phyloP scores from a whole-genome alignment of 2,329 filamentous ascomycete species.

The Curvularia hawaiiensis region DNA sequence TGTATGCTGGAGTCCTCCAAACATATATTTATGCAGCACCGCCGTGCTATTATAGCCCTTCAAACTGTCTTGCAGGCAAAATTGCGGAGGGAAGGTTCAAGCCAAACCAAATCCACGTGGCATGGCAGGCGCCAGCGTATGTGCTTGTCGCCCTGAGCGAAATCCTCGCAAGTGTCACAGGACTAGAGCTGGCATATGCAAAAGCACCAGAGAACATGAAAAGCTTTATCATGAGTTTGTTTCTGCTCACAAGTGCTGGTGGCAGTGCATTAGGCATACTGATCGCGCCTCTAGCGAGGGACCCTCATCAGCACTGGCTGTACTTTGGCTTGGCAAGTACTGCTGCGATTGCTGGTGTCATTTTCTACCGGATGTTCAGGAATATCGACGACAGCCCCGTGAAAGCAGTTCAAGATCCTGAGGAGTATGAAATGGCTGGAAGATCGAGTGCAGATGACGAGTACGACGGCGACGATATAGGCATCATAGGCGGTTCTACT shows the following conservation, averaged over 20 bases:
- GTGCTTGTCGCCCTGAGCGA: slow-evolving; percentile 53
- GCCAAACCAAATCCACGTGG: slow-evolving; percentile 53
- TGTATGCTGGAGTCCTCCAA: slow-evolving; percentile 63
- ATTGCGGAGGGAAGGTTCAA: slow-evolving; percentile 35
- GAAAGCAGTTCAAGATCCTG: slow-evolving; percentile 10
- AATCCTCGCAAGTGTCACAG: slow-evolving; percentile 55
- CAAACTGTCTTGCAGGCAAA: slow-evolving; percentile 45
- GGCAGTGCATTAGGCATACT: slow-evolving; percentile 66
- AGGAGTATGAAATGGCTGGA: slow-evolving; percentile 23
- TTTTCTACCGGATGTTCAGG: slow-evolving; percentile 60
- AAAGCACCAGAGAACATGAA: slow-evolving; percentile 56
- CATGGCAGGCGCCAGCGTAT: slow-evolving; percentile 53
- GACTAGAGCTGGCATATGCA: slow-evolving; percentile 55
- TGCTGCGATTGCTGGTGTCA: slow-evolving; percentile 54
- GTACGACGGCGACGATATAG: slow-evolving; percentile 2
- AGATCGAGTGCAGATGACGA: slow-evolving; percentile 8
- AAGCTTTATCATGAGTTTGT: slow-evolving; percentile 60
- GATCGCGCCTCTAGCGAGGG: slow-evolving; percentile 63
- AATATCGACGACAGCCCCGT: slow-evolving; percentile 11
- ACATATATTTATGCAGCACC: slow-evolving; percentile 59
- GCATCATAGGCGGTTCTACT: background rate
- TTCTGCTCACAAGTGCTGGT: slow-evolving; percentile 64
- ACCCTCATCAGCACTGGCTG: slow-evolving; percentile 71
- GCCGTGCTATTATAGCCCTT: slow-evolving; percentile 58
- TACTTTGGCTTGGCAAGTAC: slow-evolving; percentile 62